Conservation (phyloP, 176 grass and related monocot species). For the Pharus latifolius region DNA sequence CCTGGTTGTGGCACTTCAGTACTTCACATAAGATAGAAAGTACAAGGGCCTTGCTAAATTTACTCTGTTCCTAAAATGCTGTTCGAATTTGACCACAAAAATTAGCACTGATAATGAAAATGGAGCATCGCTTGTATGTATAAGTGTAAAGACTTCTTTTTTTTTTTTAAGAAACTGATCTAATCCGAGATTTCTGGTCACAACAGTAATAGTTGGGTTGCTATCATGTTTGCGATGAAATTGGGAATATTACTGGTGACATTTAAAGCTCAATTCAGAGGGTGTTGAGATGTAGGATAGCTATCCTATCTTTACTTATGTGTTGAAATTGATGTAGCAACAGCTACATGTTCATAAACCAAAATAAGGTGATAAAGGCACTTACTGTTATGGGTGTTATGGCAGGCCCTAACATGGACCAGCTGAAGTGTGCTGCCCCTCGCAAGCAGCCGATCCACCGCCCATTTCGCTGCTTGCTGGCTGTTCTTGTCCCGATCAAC, state of each 20-base stretch:
- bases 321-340: not conserved
- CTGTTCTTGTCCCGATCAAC: slow-evolving; percentile 82
- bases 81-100: too few relatives aligned
- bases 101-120: not conserved
- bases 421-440: slow-evolving; percentile 44
- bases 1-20: too few relatives aligned
- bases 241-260: not conserved
- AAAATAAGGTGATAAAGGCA: not conserved
- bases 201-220: not conserved
- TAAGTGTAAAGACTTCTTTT: too few relatives aligned
- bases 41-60: too few relatives aligned
- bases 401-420: slow-evolving; percentile 47
- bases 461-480: slow-evolving; percentile 73
- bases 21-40: too few relatives aligned
- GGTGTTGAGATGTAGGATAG: not conserved
- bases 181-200: too few relatives aligned
- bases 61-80: too few relatives aligned
- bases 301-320: not conserved
- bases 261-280: not conserved
- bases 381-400: slow-evolving; percentile 32
- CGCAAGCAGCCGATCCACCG: slow-evolving; percentile 52
- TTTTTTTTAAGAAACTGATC: not conserved
- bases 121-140: too few relatives aligned
- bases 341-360: not conserved
- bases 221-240: not conserved